phyloP scores from a whole-genome alignment of 164 flowering plant species.

The Magnolia officinalis region DNA sequence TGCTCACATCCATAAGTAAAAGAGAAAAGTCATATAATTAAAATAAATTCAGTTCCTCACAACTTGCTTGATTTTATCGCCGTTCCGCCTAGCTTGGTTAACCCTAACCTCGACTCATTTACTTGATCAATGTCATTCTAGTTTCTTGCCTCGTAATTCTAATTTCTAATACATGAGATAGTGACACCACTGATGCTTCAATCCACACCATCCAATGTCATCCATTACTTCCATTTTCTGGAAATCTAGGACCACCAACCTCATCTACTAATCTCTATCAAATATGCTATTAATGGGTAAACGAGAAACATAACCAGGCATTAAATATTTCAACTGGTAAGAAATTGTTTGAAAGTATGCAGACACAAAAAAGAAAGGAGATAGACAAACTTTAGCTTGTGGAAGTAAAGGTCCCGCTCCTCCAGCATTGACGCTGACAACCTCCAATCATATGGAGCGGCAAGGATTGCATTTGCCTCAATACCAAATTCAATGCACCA shows the following conservation, averaged over 20 bases:
- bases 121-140: too few species aligned
- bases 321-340: background rate
- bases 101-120: too few species aligned
- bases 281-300: too few species aligned
- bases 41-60: too few species aligned
- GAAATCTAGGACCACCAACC: background rate
- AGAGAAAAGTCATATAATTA: too few species aligned
- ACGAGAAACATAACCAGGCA: background rate
- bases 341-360: background rate
- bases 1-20: too few species aligned
- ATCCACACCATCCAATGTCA: background rate
- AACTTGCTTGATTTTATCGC: too few species aligned
- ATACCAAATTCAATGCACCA: conserved; percentile 99
- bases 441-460: conserved; percentile 99
- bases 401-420: conserved; percentile 97
- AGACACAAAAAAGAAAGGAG: background rate
- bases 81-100: too few species aligned
- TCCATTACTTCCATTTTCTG: background rate
- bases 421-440: conserved; percentile 90
- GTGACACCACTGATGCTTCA: background rate
- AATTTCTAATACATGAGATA: too few species aligned
- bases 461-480: conserved; percentile 91
- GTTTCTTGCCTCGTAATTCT: too few species aligned
- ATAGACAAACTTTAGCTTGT: conserved; percentile 80
- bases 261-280: background rate